Evolutionary conservation across 257 asterid genomes (phyloP).

Genomic region (Fraxinus cuspidata): DNA sequence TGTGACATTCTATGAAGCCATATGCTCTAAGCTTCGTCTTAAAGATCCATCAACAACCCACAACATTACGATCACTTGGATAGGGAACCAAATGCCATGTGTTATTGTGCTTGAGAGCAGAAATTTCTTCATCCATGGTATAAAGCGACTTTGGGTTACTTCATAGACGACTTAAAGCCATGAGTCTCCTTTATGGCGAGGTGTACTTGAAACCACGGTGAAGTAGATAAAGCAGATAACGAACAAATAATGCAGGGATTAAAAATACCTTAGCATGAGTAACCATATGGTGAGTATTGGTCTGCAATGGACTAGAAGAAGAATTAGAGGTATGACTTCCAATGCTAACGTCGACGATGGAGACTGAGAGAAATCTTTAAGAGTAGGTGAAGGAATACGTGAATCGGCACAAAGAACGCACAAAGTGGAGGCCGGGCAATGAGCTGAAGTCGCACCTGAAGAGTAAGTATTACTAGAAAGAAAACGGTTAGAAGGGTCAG

Average conservation of each 20-base stretch:
- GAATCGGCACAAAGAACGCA: too few species aligned
- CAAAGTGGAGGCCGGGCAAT: too few species aligned
- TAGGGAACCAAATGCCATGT: conserved; percentile 1
- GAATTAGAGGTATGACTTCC: neutral
- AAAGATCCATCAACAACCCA: conserved; percentile 6
- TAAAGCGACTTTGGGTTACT: neutral
- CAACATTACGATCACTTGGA: neutral
- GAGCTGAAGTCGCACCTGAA: too few species aligned
- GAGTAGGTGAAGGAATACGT: too few species aligned
- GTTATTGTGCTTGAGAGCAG: neutral
- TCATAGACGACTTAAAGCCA: neutral
- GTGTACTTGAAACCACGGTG: neutral
- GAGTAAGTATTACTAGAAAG: neutral
- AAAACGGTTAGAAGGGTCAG: neutral
- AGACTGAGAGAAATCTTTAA: too few species aligned
- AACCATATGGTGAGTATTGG: neutral
- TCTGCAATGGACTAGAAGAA: neutral
- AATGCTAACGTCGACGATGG: too few species aligned
- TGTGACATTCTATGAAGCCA: neutral
- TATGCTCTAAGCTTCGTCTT: neutral
- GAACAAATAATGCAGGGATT: neutral
- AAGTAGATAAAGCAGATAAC: neutral
- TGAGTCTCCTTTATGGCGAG: neutral
- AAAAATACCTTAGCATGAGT: neutral
- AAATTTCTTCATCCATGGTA: conserved; percentile 12